Evolutionary conservation across 805 yeast species (phyloP).

Genomic region (Wickerhamomyces tratensis): DNA sequence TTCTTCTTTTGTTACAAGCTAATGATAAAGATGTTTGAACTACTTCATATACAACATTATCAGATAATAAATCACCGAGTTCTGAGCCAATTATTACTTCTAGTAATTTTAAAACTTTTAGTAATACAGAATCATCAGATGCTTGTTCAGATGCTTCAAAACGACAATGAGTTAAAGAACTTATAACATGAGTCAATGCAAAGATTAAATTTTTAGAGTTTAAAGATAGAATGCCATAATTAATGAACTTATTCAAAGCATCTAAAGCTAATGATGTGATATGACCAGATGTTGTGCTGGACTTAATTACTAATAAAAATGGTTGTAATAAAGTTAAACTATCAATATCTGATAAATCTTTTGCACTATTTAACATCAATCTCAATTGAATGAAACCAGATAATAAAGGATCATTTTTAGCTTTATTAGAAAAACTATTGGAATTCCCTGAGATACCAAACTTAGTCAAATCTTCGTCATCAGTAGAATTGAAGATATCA

Average conservation of each 20-base stretch:
- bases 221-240: conserved; percentile 53
- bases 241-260: conserved; percentile 65
- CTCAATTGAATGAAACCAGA: conserved; percentile 75
- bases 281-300: conserved; percentile 77
- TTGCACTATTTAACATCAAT: conserved; percentile 51
- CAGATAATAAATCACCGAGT: conserved; percentile 58
- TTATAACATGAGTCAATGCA: conserved; percentile 50
- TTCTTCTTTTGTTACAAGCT: conserved; percentile 86
- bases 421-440: conserved; percentile 12
- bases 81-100: conserved; percentile 59
- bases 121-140: conserved; percentile 83
- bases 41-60: conserved; percentile 79
- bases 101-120: conserved; percentile 71
- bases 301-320: conserved; percentile 71
- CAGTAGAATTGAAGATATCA: conserved; percentile 36
- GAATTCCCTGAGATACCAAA: conserved; percentile 10
- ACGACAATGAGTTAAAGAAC: conserved; percentile 82
- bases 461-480: conserved; percentile 26
- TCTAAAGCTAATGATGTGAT: conserved; percentile 76
- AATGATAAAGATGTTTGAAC: conserved; percentile 85
- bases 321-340: conserved; percentile 76
- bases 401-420: conserved; percentile 49
- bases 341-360: conserved; percentile 47
- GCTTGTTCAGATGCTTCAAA: conserved; percentile 92
- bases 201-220: conserved; percentile 44